A percentile compares a stretch with the other conserved stretches of the same genome.
phyloP scores from a whole-genome alignment of 2,329 filamentous ascomycete genomes.

The Microcyclospora pomicola region DNA sequence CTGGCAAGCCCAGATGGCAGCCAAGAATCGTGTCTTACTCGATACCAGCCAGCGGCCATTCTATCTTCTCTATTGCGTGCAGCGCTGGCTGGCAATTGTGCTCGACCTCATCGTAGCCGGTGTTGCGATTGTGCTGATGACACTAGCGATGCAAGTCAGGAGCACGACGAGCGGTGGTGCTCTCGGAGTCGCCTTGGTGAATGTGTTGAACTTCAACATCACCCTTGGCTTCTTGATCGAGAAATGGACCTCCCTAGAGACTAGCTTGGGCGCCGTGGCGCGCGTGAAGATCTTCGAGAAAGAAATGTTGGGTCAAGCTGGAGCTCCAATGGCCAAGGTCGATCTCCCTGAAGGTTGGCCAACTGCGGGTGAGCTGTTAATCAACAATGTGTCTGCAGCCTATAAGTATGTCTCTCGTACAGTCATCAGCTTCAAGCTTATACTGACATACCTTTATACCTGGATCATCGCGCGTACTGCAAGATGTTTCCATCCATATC shows the following conservation, averaged over 20 bases:
- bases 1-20: constrained; percentile 26
- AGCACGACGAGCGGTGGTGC: neutral
- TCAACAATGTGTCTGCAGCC: constrained; percentile 36
- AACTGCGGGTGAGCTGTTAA: constrained; percentile 55
- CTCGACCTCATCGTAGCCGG: constrained; percentile 21
- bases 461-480: constrained; percentile 24
- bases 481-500: constrained; percentile 34
- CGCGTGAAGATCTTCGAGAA: constrained; percentile 43
- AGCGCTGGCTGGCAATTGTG: constrained; percentile 31
- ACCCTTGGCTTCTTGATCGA: constrained; percentile 35
- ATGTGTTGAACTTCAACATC: constrained; percentile 40
- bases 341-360: constrained; percentile 42
- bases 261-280: constrained; percentile 42
- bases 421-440: neutral
- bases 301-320: constrained; percentile 44
- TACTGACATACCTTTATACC: neutral
- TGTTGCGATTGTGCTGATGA: neutral
- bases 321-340: constrained; percentile 40
- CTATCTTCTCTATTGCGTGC: constrained; percentile 32
- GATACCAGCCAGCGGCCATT: constrained; percentile 31
- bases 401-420: neutral
- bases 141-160: neutral
- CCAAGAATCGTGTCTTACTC: constrained; percentile 10
- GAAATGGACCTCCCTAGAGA: constrained; percentile 33
- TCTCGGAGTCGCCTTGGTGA: constrained; percentile 28